A percentile compares a stretch with the other conserved stretches of the same genome.
Conservation (phyloP, 805 yeast genomes). For the Starmerella vitae region DNA sequence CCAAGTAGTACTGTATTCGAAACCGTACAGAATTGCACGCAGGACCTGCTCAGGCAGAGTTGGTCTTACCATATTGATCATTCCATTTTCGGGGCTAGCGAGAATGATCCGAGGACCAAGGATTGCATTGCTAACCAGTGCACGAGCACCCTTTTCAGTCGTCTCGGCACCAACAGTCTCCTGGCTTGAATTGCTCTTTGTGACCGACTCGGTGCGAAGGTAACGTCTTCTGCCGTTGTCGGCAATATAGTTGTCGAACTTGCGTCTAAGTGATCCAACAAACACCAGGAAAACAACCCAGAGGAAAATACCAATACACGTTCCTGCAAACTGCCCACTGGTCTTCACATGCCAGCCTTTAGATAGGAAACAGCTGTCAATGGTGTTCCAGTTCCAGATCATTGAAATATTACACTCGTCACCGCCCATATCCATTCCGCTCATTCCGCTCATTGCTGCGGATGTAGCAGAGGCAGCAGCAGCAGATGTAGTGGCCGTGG, state of each 20-base stretch:
- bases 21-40: slow-evolving; percentile 37
- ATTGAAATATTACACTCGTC: slow-evolving; percentile 31
- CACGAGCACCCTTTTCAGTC: too few relatives aligned
- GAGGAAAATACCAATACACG: slow-evolving; percentile 54
- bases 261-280: slow-evolving; percentile 42
- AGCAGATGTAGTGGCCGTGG: neutral
- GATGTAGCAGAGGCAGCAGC: slow-evolving; percentile 1
- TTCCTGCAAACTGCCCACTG: slow-evolving; percentile 54
- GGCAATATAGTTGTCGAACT: slow-evolving; percentile 26
- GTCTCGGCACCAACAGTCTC: neutral
- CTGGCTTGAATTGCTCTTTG: neutral
- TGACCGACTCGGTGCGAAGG: neutral
- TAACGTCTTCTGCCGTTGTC: neutral
- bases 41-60: slow-evolving; percentile 38
- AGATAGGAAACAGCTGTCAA: slow-evolving; percentile 52
- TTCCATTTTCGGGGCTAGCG: neutral
- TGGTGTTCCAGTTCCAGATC: slow-evolving; percentile 66
- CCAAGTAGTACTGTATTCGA: slow-evolving; percentile 53
- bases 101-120: too few relatives aligned
- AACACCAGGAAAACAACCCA: slow-evolving; percentile 45
- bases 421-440: slow-evolving; percentile 13
- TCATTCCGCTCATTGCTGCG: slow-evolving; percentile 12
- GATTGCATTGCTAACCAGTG: too few relatives aligned
- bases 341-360: slow-evolving; percentile 48
- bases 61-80: slow-evolving; percentile 26